Base-by-base conservation (phyloP, 2,329 filamentous ascomycete genomes). In the Diaporthe citri region DNA sequence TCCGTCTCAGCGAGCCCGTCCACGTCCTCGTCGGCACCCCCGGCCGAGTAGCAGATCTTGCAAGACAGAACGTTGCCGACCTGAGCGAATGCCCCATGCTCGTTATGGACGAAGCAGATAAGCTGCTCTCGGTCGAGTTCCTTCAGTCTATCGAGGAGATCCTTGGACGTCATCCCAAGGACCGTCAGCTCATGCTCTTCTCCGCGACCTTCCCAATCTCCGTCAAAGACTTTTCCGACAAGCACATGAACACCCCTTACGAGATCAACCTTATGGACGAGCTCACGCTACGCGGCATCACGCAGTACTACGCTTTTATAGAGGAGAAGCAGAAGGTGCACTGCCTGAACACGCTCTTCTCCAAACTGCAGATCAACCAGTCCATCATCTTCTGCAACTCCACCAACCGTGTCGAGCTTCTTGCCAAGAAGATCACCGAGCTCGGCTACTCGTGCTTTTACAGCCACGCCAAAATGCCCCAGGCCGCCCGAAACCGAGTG, bases 311-410 rank as follows among this genome's bases (percentile, higher is more conserved):
- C 82, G 97, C 97, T 56, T 99, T 98, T 79, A 97, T 99, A 71
- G 97, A 99, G 85, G 97, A 99, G 87, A 98, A 98, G 87, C 95
- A 98, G 83, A 99, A 99, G 87, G 97, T 99, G 28, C 97, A 99
- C 87, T 99, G 97, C 84, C 87, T 99, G 78, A 99, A 99, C 88
- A 99, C 97, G 0, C 93, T 99, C 77, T 99, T 99, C 88, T 98
- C 96, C 80, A 98, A 98, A 86, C 92, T 99, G 22, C 96, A 99
- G 86, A 99, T 99, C 87, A 99, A 99, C 87, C 97, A 99, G 88
- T 99, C 97, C 77, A 99, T 99, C 87, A 99, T 99, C 83, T 99
- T 99, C 88, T 99, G 97, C 87, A 99, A 99, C 86, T 99, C 97
- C 55, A 99, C 97, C 72, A 98, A 98, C 85, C 95, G 97, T 78